phyloP scores from a whole-genome alignment of 331 rosid species.

The Rosa hybrid region DNA sequence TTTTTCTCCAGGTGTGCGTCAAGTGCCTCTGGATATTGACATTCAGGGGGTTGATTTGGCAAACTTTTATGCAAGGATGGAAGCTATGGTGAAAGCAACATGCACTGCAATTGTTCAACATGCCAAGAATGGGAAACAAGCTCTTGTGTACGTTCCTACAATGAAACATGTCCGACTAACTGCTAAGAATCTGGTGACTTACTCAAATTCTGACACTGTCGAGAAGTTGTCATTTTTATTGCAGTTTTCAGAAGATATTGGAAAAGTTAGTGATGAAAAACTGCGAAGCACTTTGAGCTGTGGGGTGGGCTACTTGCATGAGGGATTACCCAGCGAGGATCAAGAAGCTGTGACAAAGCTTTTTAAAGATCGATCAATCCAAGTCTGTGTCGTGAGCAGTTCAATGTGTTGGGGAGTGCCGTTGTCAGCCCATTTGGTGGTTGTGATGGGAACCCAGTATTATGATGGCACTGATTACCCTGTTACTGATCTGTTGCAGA shows the following conservation, averaged over 20 bases:
- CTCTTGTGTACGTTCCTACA: constrained; percentile 86
- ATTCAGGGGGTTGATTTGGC: constrained; percentile 91
- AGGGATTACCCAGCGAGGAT: constrained; percentile 76
- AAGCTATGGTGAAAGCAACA: constrained; percentile 91
- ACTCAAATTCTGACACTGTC: constrained; percentile 63
- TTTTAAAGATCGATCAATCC: constrained; percentile 87
- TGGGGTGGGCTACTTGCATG: constrained; percentile 96
- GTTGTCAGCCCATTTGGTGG: constrained; percentile 89
- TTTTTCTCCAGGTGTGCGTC: constrained; percentile 92
- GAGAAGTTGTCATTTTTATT: constrained; percentile 63
- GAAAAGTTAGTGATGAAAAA: constrained; percentile 71
- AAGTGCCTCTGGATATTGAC: constrained; percentile 89
- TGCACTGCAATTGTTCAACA: constrained; percentile 84
- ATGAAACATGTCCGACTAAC: constrained; percentile 83
- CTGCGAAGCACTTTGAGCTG: constrained; percentile 68
- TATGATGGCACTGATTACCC: constrained; percentile 94
- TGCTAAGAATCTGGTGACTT: constrained; percentile 79
- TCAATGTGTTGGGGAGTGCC: constrained; percentile 97
- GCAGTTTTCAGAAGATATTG: constrained; percentile 60
- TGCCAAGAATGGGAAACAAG: constrained; percentile 82
- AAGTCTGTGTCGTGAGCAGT: constrained; percentile 90
- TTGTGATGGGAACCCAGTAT: constrained; percentile 94
- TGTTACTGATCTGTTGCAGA: constrained; percentile 89
- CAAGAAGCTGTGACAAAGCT: constrained; percentile 70
- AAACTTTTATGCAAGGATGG: constrained; percentile 96